Percentiles rank a stretch among this genome's conserved stretches.
Conservation (phyloP, 2,329 filamentous ascomycete genomes). For the Diaporthe vexans region DNA sequence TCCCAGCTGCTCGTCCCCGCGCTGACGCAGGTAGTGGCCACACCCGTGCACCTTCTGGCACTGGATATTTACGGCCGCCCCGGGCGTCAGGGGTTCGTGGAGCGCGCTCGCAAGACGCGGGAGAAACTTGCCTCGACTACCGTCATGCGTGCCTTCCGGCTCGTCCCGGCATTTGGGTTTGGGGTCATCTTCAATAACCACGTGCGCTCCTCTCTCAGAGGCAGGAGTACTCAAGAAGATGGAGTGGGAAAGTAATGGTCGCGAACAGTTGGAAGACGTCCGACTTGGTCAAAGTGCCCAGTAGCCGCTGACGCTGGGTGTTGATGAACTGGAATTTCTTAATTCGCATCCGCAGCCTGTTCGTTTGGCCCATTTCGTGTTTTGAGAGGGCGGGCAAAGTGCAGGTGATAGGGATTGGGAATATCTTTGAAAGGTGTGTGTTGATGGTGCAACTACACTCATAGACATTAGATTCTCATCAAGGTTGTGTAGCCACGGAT, state of each 20-base stretch:
- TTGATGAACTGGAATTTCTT: not conserved
- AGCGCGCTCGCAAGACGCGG: not conserved
- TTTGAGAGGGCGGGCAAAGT: not conserved
- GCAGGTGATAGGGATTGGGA: not conserved
- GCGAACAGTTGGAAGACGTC: not conserved
- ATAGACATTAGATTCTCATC: not conserved
- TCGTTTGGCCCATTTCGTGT: not conserved
- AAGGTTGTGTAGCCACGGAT: too few relatives aligned
- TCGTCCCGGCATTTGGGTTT: slow-evolving; percentile 18
- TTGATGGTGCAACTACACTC: not conserved
- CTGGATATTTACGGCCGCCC: slow-evolving; percentile 18
- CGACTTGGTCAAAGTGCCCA: not conserved
- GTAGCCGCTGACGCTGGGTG: not conserved
- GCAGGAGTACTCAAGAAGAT: not conserved
- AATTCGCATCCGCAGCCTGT: not conserved
- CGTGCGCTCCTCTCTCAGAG: not conserved
- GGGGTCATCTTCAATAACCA: slow-evolving; percentile 26
- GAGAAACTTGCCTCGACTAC: slow-evolving; percentile 24
- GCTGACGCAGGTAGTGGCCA: slow-evolving; percentile 27
- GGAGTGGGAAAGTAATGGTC: not conserved
- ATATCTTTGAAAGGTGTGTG: too few relatives aligned
- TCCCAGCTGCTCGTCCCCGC: slow-evolving; percentile 25
- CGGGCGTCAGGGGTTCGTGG: not conserved
- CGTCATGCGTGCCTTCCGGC: slow-evolving; percentile 14
- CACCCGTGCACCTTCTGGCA: slow-evolving; percentile 17